Evolutionary conservation across 257 asterid species (phyloP).

Genomic region (Petunia axillaris): DNA sequence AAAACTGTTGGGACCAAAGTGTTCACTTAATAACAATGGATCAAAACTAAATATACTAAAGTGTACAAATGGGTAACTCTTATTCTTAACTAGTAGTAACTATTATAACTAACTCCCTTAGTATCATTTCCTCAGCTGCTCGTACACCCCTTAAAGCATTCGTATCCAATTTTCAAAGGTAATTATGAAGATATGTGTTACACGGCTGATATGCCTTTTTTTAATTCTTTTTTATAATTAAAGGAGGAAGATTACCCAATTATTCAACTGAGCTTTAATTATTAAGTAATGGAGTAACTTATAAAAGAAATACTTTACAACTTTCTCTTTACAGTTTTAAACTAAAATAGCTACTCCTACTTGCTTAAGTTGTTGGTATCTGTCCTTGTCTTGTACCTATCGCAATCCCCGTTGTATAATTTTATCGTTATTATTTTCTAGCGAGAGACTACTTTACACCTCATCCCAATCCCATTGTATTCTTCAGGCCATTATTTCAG

Average conservation of each 20-base stretch:
- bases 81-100: neutral
- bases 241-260: neutral
- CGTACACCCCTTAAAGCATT: too few species aligned
- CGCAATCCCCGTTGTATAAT: neutral
- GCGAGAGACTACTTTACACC: conserved; percentile 35
- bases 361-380: conserved; percentile 31
- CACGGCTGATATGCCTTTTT: neutral
- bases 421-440: neutral
- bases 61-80: too few species aligned
- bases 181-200: neutral
- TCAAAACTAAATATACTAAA: too few species aligned
- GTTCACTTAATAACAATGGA: too few species aligned
- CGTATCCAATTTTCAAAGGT: neutral
- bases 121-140: too few species aligned
- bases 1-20: too few species aligned
- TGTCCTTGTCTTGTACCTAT: conserved; percentile 41
- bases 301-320: neutral
- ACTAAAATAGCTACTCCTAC: neutral
- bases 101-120: too few species aligned
- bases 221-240: too few species aligned
- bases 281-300: neutral
- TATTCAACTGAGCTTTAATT: neutral
- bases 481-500: neutral
- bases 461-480: conserved; percentile 29
- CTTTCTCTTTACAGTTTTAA: neutral